phyloP scores from a whole-genome alignment of 2,329 filamentous ascomycete species.

The Alternaria consortialis region DNA sequence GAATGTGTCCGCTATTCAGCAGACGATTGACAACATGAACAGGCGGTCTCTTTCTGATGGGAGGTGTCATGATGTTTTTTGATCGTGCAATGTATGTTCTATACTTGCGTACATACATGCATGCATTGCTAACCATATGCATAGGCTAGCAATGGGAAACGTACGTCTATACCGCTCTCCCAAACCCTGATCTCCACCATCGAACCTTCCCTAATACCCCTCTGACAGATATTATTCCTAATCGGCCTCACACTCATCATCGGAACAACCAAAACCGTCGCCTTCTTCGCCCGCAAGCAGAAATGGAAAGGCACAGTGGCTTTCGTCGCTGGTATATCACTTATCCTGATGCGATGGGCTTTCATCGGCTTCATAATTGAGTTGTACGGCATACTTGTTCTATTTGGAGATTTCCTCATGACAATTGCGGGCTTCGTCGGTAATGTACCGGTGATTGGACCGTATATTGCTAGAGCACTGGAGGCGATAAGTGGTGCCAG shows the following conservation, averaged over 20 bases:
- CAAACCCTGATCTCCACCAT: not conserved
- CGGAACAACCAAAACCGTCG: constrained; percentile 85
- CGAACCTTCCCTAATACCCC: constrained; percentile 11
- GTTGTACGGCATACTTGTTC: constrained; percentile 87
- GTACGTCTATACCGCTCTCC: constrained; percentile 57
- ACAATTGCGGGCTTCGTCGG: constrained; percentile 90
- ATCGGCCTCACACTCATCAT: constrained; percentile 97
- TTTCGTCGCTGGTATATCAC: constrained; percentile 81
- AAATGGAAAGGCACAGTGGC: constrained; percentile 92
- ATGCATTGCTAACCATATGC: constrained; percentile 13
- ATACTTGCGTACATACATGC: not conserved
- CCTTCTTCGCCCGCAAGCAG: constrained; percentile 93
- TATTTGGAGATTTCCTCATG: constrained; percentile 96
- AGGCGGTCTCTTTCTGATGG: constrained; percentile 95
- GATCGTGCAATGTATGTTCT: constrained; percentile 84
- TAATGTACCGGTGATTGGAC: constrained; percentile 84
- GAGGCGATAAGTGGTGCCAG: constrained; percentile 47
- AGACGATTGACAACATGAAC: constrained; percentile 22
- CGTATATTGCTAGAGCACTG: constrained; percentile 79
- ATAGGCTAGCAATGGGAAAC: constrained; percentile 96
- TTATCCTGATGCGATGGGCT: constrained; percentile 92
- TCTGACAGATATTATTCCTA: constrained; percentile 86
- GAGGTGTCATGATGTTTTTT: constrained; percentile 96
- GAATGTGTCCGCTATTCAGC: constrained; percentile 25
- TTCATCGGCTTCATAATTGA: constrained; percentile 91